These are phyloP conservation scores for Lactifluus hygrophoroides DNA, from an alignment of 768 basidiomycete species.

Conservation along the genomic window DNA sequence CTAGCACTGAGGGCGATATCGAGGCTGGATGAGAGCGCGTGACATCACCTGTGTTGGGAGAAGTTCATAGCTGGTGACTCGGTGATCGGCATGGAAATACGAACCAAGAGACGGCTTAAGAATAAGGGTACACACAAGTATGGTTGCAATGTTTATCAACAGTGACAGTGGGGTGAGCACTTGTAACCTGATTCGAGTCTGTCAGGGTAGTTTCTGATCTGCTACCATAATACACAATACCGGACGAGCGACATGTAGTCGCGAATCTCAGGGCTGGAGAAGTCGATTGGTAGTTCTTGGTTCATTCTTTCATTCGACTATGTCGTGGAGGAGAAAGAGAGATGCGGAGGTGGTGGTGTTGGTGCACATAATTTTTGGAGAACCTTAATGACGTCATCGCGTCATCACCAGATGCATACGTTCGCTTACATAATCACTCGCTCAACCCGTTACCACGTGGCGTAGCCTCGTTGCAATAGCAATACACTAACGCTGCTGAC, in stretches of 20 bases:
- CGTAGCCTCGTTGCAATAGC: too few relatives aligned
- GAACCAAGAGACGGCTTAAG: constrained; percentile 55
- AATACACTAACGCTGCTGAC: too few relatives aligned
- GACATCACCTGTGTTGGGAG: constrained; percentile 36
- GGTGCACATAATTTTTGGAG: not conserved
- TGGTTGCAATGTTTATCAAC: constrained; percentile 66
- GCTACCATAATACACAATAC: constrained; percentile 19
- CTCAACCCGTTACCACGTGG: too few relatives aligned
- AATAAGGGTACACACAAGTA: constrained; percentile 60
- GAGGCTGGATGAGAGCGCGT: constrained; percentile 52
- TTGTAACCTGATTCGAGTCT: constrained; percentile 48
- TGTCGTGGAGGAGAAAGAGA: not conserved
- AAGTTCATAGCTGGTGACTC: not conserved
- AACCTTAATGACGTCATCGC: not conserved
- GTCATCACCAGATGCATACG: too few relatives aligned
- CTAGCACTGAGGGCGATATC: constrained; percentile 54
- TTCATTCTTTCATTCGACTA: constrained; percentile 34
- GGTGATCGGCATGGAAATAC: constrained; percentile 10
- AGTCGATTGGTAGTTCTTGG: constrained; percentile 44
- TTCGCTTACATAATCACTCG: too few relatives aligned
- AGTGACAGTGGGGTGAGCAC: constrained; percentile 81
- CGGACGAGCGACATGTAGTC: constrained; percentile 62
- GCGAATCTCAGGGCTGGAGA: constrained; percentile 48
- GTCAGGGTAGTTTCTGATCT: not conserved
- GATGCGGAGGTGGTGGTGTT: not conserved